Evolutionary conservation across 2,329 filamentous ascomycete species (phyloP), one percentile per base, ranked within the genome.

Genomic region (Chaetothyriales sp.): DNA sequence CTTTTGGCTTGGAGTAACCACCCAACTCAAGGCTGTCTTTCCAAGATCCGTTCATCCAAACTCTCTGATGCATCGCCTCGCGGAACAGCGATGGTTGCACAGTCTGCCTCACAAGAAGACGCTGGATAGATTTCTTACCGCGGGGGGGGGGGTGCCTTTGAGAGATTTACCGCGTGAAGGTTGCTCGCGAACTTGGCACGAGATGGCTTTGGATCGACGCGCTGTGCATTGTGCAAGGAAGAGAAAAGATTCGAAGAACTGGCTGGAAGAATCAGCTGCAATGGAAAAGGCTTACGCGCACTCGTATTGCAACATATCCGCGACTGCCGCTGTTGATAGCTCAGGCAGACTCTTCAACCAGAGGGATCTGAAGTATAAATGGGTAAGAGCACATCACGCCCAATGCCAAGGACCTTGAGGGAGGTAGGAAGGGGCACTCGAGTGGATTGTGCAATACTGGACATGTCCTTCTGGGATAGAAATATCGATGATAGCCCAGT

Each of bases 201-300:
- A 40, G 53, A 28, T 57, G 46, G 44, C 46, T 57, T 4, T 57
- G 55, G 55, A 56, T 57, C 29, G 55, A 57, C 46, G 51, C 51
- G 5, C 51, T 57, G 19, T 57, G 55, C 45, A 57, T 57, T 10
- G 29, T 56, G 9, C 55, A 57, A 57, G 29, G 54, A 51, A 8
- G 49, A 51, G n/a, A 19, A 47, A 55, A 5, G 15, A 18, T n/a
- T 19, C 9, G 20, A 18, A 49, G 20, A 54, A 57, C 43, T 57
- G 55, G 55, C 44, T 44, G 1, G 13, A 44, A 7, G 53, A 56
- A 45, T 48, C 48, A 15, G 20, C 51, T 6, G n/a, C 43, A 19
- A 54, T 57, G 54, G 44, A 51, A 18, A 18, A 53, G 10, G 48
- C 56, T 9, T 57, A 57, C 33, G 29, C 47, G 18, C 29, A 51